Base-by-base conservation (phyloP, 805 yeast genomes). In the Candida orba region DNA sequence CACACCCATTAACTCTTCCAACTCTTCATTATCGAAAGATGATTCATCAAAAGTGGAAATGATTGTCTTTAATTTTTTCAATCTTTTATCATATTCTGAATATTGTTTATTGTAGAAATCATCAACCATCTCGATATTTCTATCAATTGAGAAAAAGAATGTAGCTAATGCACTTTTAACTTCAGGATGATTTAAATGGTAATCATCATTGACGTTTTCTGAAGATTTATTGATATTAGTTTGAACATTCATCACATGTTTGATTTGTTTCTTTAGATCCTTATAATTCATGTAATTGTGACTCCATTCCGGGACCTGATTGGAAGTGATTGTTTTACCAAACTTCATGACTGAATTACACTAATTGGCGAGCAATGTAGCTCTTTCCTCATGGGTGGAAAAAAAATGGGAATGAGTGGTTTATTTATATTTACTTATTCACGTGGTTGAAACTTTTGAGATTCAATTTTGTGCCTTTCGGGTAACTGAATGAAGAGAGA, bases 231-330 rank as follows among this genome's bases (percentile, higher is more conserved):
- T 18, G 22, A 33, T 18, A 10, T 18, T 25, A 8, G 22, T 32
- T 17, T 77, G 77, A 37, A 68, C 68, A 4, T 50, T 51, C 29
- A 71, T 75, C 22, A 86, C 75, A 35, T 71, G 73, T 60, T 86
- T 86, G 64, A 91, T 85, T 54, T 78, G 76, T 57, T 84, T 81
- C 67, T 91, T 91, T 52, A 91, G 71, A 39, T 74, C 78, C 62
- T 89, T 91, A 65, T 91, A 91, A 65, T 87, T 84, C 72, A 91
- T 76, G 58, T 91, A 91, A 55, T 74, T 75, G 45, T 77, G 75
- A 15, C 45, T 43, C 98, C 98, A 91, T 64, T 89, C 96, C 4
- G 97, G 97, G 45, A 90, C 88, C 69, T 89, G 95, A 64, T 91
- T 95, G 39, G 84, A 71, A 29, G 79, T 66, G 52, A 86, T 71